These are phyloP conservation scores for Lojkania enalia DNA, from an alignment of 2,329 filamentous ascomycete genomes.

Conservation along the genomic window DNA sequence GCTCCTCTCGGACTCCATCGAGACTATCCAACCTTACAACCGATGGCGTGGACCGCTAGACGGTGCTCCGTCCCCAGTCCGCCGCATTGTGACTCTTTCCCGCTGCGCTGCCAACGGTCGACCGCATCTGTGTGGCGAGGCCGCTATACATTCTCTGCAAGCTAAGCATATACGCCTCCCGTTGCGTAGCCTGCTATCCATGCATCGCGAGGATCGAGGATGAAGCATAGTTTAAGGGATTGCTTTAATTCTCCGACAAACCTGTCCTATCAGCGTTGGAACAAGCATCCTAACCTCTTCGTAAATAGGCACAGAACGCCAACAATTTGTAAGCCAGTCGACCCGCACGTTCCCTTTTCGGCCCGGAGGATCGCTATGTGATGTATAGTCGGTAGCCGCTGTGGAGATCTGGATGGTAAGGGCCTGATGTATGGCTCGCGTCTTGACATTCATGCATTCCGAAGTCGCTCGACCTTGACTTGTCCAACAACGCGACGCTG, in stretches of 20 bases:
- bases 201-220: slow-evolving; percentile 5
- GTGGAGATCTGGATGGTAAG: slow-evolving; percentile 6
- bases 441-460: slow-evolving; percentile 19
- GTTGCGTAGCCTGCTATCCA: no score
- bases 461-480: slow-evolving; percentile 1
- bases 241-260: slow-evolving; percentile 18
- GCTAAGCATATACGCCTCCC: no score
- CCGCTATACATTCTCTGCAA: no score
- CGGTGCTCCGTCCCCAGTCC: no score
- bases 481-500: slow-evolving; percentile 2
- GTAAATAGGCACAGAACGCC: background rate
- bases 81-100: no score
- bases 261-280: background rate
- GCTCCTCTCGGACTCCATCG: background rate
- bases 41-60: no score
- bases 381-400: slow-evolving; percentile 6
- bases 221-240: slow-evolving; percentile 1
- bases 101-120: no score
- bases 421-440: background rate
- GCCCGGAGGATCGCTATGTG: slow-evolving; percentile 10
- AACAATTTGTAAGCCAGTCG: slow-evolving; percentile 5
- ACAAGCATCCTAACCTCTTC: background rate
- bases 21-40: background rate
- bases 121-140: no score
- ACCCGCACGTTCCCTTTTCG: slow-evolving; percentile 7